Conservation (phyloP, 257 asterid species). For the Capsicum chinense region DNA sequence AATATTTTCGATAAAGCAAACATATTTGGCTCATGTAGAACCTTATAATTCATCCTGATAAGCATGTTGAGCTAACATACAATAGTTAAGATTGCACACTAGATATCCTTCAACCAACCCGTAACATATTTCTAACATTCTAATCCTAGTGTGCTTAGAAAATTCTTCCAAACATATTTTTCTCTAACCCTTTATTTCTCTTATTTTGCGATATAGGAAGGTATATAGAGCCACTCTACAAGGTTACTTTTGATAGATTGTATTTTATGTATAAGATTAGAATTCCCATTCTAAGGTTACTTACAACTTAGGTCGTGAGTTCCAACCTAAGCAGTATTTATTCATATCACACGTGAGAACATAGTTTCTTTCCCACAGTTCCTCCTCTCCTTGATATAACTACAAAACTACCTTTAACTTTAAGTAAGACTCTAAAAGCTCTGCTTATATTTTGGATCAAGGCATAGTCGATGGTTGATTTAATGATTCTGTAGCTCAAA, state of each 20-base stretch:
- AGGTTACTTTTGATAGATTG: not conserved
- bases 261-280: not conserved
- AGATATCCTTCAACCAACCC: not conserved
- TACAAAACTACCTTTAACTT: not conserved
- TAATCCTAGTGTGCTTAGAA: not conserved
- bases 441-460: not conserved
- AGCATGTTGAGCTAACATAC: not conserved
- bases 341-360: not conserved
- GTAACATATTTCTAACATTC: not conserved
- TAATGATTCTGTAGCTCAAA: too few relatives aligned
- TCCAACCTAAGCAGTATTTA: not conserved
- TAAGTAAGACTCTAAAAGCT: not conserved
- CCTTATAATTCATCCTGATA: not conserved
- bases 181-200: not conserved
- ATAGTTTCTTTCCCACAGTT: not conserved
- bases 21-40: not conserved
- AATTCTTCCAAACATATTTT: not conserved
- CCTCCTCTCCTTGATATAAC: not conserved
- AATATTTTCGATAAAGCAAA: not conserved
- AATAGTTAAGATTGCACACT: not conserved
- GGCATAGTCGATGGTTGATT: too few relatives aligned
- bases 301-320: not conserved
- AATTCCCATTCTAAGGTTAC: not conserved
- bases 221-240: not conserved
- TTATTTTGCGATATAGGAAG: not conserved